phyloP scores from a whole-genome alignment of 495 filamentous ascomycete genomes.

The Penicillium cataractarum region DNA sequence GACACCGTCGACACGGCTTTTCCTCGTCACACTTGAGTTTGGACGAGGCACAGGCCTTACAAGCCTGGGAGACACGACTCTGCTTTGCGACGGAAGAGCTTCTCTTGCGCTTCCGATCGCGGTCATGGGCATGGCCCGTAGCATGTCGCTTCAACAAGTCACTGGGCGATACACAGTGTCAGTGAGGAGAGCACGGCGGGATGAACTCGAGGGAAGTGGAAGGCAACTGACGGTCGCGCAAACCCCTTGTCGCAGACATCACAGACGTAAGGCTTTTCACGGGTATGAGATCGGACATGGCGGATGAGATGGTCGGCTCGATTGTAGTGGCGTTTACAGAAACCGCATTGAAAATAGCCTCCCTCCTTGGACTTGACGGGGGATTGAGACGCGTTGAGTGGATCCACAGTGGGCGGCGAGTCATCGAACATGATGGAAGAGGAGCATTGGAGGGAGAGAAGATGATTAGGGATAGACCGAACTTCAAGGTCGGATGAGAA shows the following conservation, averaged over 20 bases:
- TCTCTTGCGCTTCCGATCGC: conserved; percentile 47
- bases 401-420: conserved; percentile 15
- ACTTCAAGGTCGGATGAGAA: background rate
- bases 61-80: conserved; percentile 58
- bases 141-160: conserved; percentile 59
- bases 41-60: conserved; percentile 54
- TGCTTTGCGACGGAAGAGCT: conserved; percentile 47
- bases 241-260: conserved; percentile 58
- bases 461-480: background rate
- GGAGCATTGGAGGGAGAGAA: background rate
- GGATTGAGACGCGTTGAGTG: conserved; percentile 11
- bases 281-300: conserved; percentile 60
- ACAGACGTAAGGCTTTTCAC: conserved; percentile 55
- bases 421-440: conserved; percentile 24
- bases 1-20: conserved; percentile 52
- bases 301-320: conserved; percentile 61
- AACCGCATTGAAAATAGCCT: conserved; percentile 55
- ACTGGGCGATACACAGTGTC: conserved; percentile 17
- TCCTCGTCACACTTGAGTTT: conserved; percentile 59
- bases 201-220: background rate
- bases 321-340: conserved; percentile 56
- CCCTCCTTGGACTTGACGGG: conserved; percentile 28
- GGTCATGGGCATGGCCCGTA: conserved; percentile 52
- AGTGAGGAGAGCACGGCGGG: background rate
- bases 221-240: conserved; percentile 46